phyloP scores from a whole-genome alignment of 176 grass and related monocot species.

The Melocanna baccifera region DNA sequence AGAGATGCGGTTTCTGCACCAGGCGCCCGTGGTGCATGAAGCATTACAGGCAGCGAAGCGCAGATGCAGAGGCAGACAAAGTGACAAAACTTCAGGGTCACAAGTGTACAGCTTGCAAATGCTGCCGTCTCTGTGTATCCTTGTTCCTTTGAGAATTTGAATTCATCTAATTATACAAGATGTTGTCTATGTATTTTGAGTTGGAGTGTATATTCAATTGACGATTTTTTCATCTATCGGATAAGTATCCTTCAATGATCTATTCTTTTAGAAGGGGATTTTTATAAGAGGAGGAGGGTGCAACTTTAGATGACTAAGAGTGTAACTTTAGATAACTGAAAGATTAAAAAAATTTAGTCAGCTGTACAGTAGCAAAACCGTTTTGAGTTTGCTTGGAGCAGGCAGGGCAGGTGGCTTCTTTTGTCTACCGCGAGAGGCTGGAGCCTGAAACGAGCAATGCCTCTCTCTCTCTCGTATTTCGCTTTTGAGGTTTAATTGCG shows the following conservation, averaged over 20 bases:
- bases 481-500: background rate
- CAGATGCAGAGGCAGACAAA: slow-evolving; percentile 33
- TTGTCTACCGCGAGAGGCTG: background rate
- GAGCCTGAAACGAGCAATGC: background rate
- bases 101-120: background rate
- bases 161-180: background rate
- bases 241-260: too few relatives aligned
- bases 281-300: too few relatives aligned
- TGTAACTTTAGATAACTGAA: too few relatives aligned
- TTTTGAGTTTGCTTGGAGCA: slow-evolving; percentile 15
- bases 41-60: background rate
- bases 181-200: background rate
- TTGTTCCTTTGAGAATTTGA: slow-evolving; percentile 22
- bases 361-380: too few relatives aligned
- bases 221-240: too few relatives aligned
- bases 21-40: background rate
- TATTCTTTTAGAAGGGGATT: too few relatives aligned
- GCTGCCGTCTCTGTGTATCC: background rate
- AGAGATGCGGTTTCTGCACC: background rate
- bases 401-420: background rate
- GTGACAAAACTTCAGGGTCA: slow-evolving; percentile 33
- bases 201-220: too few relatives aligned
- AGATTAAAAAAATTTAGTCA: too few relatives aligned
- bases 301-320: too few relatives aligned
- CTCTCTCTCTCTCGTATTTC: background rate